Base-by-base conservation (phyloP, 1,139 yeast genomes). In the Geotrichum fermentans region DNA sequence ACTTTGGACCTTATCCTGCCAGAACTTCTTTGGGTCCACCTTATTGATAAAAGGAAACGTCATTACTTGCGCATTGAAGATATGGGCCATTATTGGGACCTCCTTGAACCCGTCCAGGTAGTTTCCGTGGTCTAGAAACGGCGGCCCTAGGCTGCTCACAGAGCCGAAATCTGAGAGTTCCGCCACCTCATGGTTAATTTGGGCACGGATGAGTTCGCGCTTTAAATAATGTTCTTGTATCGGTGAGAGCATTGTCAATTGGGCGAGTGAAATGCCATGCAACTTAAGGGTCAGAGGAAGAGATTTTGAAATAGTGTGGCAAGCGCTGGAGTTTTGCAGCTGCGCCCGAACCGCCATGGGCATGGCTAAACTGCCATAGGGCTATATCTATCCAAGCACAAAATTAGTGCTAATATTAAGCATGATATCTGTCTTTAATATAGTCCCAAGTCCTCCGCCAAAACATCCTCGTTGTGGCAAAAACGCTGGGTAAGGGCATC, bases 151-250 rank as follows among this genome's bases (percentile, higher is more conserved):
- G 45, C 73, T 64, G 49, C 82, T 72, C 52, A 88, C 68, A 43
- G 89, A 80, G 35, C 77, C 67, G 47, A 79, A 75, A 54, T 80
- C 78, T 49, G 79, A 75, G 45, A 89, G 68, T 30, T 66, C 64
- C 35, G 70, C 76, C 40, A 88, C 71, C 64, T 90, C 97, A 6
- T 73, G 64, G 22, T 74, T 73, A 34, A 89, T 67, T 59, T 85
- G 77, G 14, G 75, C 70, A 55, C 80, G 77, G 30, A 90, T 68
- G 33, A 90, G 72, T 65, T 84, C 89, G 59, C 94, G 79, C 67
- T 90, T 90, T 50, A 90, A 73, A 63, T 85, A 86, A 60, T 90
- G 97, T 65, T 87, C 95, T 61, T 86, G 83, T 0, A 76, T 40
- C n/a, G 53, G 49, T 3, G 39, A 29, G 8, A 42, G 39, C 45